These are phyloP conservation scores for Torulaspora maleeae DNA, from an alignment of 805 yeast species.

Conservation along the genomic window DNA sequence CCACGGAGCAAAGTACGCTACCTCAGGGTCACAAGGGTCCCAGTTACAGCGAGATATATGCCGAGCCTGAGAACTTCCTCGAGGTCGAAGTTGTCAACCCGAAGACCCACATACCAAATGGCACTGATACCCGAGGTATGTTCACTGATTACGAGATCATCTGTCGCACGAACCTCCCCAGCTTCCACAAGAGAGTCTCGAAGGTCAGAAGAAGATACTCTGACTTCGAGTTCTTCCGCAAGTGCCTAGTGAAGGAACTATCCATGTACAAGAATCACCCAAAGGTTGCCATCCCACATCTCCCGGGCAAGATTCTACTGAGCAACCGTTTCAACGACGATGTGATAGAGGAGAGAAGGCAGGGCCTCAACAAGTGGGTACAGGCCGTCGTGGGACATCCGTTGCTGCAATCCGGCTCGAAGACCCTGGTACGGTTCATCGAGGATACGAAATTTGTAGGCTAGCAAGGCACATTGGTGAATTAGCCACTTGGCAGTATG, in stretches of 20 bases:
- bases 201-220: conserved; percentile 81
- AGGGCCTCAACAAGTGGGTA: conserved; percentile 78
- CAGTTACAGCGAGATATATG: conserved; percentile 77
- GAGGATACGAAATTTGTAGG: conserved; percentile 61
- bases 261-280: conserved; percentile 37
- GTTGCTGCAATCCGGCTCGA: conserved; percentile 78
- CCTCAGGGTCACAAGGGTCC: conserved; percentile 41
- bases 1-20: conserved; percentile 24
- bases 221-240: conserved; percentile 80
- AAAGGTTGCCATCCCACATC: conserved; percentile 74
- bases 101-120: conserved; percentile 38
- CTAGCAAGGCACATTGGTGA: conserved; percentile 6
- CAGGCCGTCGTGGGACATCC: conserved; percentile 88
- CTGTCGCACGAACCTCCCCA: conserved; percentile 88
- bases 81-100: conserved; percentile 72
- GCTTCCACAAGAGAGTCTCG: conserved; percentile 61
- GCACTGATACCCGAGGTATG: conserved; percentile 43
- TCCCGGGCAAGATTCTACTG: conserved; percentile 83
- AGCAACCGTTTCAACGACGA: conserved; percentile 73
- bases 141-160: conserved; percentile 89
- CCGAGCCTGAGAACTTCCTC: conserved; percentile 89
- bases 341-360: conserved; percentile 75
- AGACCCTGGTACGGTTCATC: conserved; percentile 71
- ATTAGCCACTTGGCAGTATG: not conserved
- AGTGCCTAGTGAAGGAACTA: conserved; percentile 67